Conservation (phyloP, 2,329 filamentous ascomycete species). For the Thielaviopsis euricoi region DNA sequence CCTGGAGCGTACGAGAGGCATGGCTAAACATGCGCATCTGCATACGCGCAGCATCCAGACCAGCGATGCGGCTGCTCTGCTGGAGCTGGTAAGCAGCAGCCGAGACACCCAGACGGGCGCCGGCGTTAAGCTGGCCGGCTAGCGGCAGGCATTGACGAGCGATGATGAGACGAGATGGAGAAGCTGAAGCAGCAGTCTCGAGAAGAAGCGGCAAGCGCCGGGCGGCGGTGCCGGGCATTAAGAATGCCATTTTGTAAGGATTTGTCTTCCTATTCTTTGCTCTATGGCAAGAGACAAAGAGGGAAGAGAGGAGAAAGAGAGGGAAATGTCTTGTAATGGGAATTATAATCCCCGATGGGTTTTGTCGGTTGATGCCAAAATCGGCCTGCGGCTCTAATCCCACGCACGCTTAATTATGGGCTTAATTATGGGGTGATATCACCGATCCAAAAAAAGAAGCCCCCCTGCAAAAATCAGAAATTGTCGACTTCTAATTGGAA, state of each 20-base stretch:
- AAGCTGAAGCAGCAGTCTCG: background rate
- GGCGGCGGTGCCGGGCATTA: constrained; percentile 10
- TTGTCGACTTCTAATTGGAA: constrained; percentile 9
- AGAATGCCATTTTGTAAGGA: constrained; percentile 6
- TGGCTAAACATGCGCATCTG: constrained; percentile 9
- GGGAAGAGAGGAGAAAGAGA: background rate
- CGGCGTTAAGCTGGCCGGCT: background rate
- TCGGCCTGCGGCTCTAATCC: background rate
- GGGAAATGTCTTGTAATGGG: too few species aligned
- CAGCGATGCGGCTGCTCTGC: background rate
- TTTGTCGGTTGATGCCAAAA: background rate
- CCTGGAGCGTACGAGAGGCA: background rate
- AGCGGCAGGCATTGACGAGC: constrained; percentile 2
- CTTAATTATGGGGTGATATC: background rate
- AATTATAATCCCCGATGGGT: background rate
- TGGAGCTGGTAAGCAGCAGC: background rate
- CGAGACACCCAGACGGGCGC: background rate
- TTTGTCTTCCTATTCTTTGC: background rate
- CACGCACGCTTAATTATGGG: background rate
- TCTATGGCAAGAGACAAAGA: background rate
- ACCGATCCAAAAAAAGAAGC: background rate
- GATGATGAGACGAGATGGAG: background rate
- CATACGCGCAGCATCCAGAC: background rate
- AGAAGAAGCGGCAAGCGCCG: constrained; percentile 9
- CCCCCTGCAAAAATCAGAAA: background rate